Base-by-base conservation (phyloP, 1,284 basidiomycete species). In the Heterobasidion irregulare region DNA sequence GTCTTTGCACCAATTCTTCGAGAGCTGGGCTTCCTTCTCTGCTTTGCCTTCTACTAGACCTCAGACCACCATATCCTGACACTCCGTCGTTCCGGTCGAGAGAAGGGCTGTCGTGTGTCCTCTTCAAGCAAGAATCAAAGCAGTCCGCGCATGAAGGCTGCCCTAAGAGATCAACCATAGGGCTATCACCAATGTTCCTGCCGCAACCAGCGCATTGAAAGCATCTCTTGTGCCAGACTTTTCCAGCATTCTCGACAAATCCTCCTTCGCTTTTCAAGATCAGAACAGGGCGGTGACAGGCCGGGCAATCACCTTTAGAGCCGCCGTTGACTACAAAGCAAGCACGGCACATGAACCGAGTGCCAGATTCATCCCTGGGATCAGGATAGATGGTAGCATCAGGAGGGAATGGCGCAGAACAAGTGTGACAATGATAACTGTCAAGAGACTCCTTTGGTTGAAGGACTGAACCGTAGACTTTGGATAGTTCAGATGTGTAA, bases 321-420 rank as follows among this genome's bases (percentile, higher is more conserved):
- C 89, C 89, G 35, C 88, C 89, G 58, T 83, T 83, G 16, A 67
- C 61, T 16, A 76, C 72, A 63, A 89, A 92, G 66, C 89, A 92
- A 36, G 77, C 69, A 34, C 82, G 79, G 66, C 89, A 92, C 16
- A 90, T 72, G 65, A 89, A 92, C 1, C 78, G 76, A 10, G 72
- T 64, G 41, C 64, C 74, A 13, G 73, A 67, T 44, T 65, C 61
- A 8, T 71, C 66, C 15, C 69, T 63, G 33, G 85, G 87, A 61
- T 89, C 83, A 1, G 89, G 89, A 64, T 89, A 92, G 58, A 92
- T 88, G 35, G 89, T 91, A 19, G 85, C 81, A 66, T 92, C 88
- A 1, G 88, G 88, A 50, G 82, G 78, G 64, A 92, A 92, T 5
- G 75, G 72, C 0, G 74, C 68, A 8, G 73, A 70, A 63, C 89